These are phyloP conservation scores for Hemileccinum rubropunctum DNA, from an alignment of 768 basidiomycete genomes.

Conservation along the genomic window DNA sequence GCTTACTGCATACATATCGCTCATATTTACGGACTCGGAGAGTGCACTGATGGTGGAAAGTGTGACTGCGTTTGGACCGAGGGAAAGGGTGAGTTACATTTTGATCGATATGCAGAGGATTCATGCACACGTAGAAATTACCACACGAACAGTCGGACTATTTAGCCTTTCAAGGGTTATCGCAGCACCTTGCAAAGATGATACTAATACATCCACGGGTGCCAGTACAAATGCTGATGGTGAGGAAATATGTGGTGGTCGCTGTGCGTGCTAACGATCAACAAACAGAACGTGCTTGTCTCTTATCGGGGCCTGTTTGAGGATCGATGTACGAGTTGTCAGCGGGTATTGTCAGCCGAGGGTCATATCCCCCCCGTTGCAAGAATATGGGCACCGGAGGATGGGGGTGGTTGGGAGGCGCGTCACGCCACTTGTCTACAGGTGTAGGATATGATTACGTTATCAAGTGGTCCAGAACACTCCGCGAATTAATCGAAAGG, in stretches of 20 bases:
- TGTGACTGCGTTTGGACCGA: constrained; percentile 67
- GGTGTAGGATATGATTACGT: constrained; percentile 6
- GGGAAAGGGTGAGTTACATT: constrained; percentile 53
- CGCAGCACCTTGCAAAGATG: constrained; percentile 64
- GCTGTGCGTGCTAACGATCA: constrained; percentile 1
- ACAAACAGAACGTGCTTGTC: constrained; percentile 44
- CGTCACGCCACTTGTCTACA: constrained; percentile 51
- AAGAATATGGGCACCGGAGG: constrained; percentile 44
- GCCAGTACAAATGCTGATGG: constrained; percentile 53
- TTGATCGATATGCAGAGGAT: not conserved
- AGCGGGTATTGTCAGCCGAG: constrained; percentile 65
- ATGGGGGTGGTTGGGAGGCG: constrained; percentile 43
- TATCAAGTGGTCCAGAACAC: constrained; percentile 5
- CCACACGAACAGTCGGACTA: constrained; percentile 71
- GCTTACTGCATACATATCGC: constrained; percentile 59
- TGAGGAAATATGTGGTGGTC: constrained; percentile 23
- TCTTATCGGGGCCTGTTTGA: constrained; percentile 63
- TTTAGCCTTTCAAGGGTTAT: constrained; percentile 58
- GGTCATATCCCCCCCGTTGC: constrained; percentile 73
- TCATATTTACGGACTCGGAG: constrained; percentile 37
- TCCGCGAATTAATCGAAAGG: too few species aligned
- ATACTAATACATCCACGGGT: constrained; percentile 53
- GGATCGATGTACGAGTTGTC: constrained; percentile 56
- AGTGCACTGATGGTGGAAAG: constrained; percentile 54
- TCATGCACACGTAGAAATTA: constrained; percentile 43